phyloP scores from a whole-genome alignment of 306 rosid species.

The Lathyrus oleraceus region DNA sequence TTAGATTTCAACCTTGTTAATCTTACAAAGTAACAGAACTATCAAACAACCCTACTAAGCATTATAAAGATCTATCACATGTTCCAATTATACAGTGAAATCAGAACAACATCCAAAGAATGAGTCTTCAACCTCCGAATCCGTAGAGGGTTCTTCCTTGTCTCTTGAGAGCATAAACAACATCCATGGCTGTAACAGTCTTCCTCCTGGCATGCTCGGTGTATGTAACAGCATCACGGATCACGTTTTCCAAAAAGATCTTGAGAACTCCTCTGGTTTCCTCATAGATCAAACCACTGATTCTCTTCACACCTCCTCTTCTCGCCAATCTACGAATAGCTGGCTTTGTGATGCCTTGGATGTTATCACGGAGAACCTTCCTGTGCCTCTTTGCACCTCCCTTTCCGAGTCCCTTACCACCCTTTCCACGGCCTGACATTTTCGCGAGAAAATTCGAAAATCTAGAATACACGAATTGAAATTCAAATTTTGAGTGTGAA shows the following conservation, averaged over 20 bases:
- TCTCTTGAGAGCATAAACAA: constrained; percentile 28
- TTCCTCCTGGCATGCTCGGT: constrained; percentile 31
- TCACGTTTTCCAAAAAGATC: constrained; percentile 37
- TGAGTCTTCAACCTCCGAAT: constrained; percentile 2
- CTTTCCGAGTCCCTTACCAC: constrained; percentile 40
- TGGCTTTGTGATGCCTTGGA: constrained; percentile 43
- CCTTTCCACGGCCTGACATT: constrained; percentile 42
- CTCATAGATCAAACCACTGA: constrained; percentile 39
- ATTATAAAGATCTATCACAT: background rate
- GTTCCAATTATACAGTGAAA: background rate
- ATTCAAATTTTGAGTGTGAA: background rate
- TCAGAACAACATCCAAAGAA: background rate
- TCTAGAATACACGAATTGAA: background rate
- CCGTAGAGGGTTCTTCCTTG: constrained; percentile 35
- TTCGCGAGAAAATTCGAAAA: background rate
- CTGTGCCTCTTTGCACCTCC: constrained; percentile 46
- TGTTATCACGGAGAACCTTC: constrained; percentile 38
- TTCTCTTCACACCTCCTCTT: constrained; percentile 41
- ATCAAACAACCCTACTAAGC: background rate
- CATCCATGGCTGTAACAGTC: constrained; percentile 33
- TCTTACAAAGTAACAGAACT: background rate
- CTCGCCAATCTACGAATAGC: constrained; percentile 40
- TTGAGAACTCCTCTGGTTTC: constrained; percentile 41
- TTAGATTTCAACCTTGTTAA: background rate
- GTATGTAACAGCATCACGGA: constrained; percentile 34